A percentile compares a stretch with the other conserved stretches of the same genome.
phyloP scores from a whole-genome alignment of 805 yeast genomes.

The Candida argentea region DNA sequence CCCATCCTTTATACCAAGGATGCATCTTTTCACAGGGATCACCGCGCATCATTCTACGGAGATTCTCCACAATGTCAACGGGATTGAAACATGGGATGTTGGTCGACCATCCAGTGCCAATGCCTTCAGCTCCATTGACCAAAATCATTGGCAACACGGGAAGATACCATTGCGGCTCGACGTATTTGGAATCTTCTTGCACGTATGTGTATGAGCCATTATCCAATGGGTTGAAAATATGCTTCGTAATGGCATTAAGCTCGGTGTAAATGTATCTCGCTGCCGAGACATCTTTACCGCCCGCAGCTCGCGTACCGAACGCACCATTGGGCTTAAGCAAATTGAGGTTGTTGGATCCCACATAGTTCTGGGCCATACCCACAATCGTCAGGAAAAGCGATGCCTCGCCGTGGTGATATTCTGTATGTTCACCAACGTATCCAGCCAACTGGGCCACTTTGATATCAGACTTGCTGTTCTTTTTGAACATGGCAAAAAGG shows the following conservation, averaged over 20 bases:
- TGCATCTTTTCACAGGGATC: constrained; percentile 62
- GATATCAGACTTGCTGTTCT: constrained; percentile 65
- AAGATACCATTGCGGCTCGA: constrained; percentile 91
- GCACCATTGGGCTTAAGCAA: constrained; percentile 84
- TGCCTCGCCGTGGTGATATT: constrained; percentile 92
- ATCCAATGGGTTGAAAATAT: constrained; percentile 70
- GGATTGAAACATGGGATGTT: constrained; percentile 89
- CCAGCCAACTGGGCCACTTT: constrained; percentile 90
- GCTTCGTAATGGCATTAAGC: constrained; percentile 63
- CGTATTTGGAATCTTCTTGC: constrained; percentile 87
- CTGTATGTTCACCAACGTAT: constrained; percentile 78
- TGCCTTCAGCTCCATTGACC: constrained; percentile 95
- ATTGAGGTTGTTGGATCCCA: constrained; percentile 86
- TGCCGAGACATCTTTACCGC: constrained; percentile 98
- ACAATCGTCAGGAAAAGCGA: constrained; percentile 84
- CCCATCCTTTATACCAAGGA: constrained; percentile 98
- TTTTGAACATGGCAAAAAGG: constrained; percentile 75
- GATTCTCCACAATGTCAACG: constrained; percentile 62
- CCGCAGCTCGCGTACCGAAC: constrained; percentile 91
- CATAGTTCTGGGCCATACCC: constrained; percentile 89
- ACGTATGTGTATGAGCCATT: constrained; percentile 67
- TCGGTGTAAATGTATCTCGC: constrained; percentile 93
- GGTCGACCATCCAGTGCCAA: constrained; percentile 99
- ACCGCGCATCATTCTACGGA: constrained; percentile 62
- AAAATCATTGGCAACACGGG: constrained; percentile 94